Conservation (phyloP, 2,329 filamentous ascomycete species). For the Mycosphaerella sp. region DNA sequence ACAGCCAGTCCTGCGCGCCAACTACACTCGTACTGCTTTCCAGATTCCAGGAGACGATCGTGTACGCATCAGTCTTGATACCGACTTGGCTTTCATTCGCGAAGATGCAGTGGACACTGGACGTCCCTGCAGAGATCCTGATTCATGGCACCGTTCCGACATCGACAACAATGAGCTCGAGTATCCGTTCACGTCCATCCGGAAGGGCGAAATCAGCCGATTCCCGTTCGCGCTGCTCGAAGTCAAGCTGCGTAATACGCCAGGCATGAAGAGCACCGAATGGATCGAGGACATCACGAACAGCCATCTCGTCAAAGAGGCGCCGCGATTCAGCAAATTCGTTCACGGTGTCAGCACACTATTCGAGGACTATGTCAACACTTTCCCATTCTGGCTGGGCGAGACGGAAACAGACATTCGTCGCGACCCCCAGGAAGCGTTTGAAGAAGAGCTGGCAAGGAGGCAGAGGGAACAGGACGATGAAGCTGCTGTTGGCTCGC, state of each 20-base stretch:
- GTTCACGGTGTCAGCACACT: constrained; percentile 85
- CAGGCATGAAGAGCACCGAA: constrained; percentile 60
- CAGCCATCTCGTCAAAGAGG: constrained; percentile 85
- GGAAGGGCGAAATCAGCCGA: constrained; percentile 81
- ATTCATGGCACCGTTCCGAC: constrained; percentile 84
- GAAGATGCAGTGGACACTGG: constrained; percentile 68
- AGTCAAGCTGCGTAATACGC: constrained; percentile 63
- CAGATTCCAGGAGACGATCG: constrained; percentile 90
- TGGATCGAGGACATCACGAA: constrained; percentile 91
- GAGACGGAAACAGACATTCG: constrained; percentile 91
- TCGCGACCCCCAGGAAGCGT: constrained; percentile 82
- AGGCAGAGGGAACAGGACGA: constrained; percentile 76
- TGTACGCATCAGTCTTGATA: constrained; percentile 88
- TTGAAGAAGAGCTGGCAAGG: constrained; percentile 83
- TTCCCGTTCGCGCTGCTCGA: constrained; percentile 91
- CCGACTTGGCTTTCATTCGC: constrained; percentile 78
- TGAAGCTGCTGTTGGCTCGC: constrained; percentile 80
- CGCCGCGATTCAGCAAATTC: constrained; percentile 92
- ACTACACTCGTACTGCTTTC: constrained; percentile 91
- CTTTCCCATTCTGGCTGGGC: constrained; percentile 90
- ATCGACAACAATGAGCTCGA: constrained; percentile 77
- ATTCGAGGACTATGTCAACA: constrained; percentile 93
- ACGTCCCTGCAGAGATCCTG: constrained; percentile 80
- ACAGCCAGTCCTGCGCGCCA: constrained; percentile 79
- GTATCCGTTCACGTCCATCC: constrained; percentile 80